Conservation (phyloP, 192 early-diverging fungal genomes). For the Physocladia obscura region DNA sequence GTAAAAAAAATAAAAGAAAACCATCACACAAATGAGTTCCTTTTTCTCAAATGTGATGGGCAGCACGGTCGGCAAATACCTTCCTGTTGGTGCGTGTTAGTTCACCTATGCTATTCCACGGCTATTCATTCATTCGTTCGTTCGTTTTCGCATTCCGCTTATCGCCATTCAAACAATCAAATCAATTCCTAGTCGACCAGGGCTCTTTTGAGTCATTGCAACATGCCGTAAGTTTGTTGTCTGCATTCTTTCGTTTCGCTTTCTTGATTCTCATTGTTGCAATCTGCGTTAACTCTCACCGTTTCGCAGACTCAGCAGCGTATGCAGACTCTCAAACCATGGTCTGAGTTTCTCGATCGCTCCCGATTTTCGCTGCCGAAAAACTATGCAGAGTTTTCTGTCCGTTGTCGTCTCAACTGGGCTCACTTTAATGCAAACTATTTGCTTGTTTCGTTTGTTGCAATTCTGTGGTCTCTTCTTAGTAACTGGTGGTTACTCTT, state of each 20-base stretch:
- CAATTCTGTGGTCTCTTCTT: constrained; percentile 42
- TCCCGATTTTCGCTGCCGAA: constrained; percentile 32
- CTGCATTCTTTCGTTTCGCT: background rate
- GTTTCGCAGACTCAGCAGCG: constrained; percentile 10
- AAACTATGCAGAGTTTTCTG: constrained; percentile 27
- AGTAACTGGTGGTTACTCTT: constrained; percentile 46
- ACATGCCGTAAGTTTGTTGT: background rate
- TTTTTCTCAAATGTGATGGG: background rate
- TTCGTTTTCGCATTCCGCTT: background rate
- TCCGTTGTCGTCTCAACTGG: constrained; percentile 40
- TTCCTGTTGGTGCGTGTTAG: constrained; percentile 4
- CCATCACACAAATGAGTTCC: background rate
- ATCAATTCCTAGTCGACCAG: background rate
- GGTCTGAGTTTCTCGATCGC: constrained; percentile 41
- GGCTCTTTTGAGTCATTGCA: constrained; percentile 9
- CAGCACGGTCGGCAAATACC: constrained; percentile 4
- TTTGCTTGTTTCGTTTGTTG: constrained; percentile 40
- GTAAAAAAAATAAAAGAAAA: constrained; percentile 10
- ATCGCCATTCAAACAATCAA: background rate
- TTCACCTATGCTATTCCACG: background rate
- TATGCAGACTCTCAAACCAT: constrained; percentile 32
- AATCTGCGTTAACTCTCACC: background rate
- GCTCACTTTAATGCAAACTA: constrained; percentile 51
- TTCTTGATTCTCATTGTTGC: background rate
- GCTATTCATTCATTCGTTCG: background rate